Evolutionary conservation across 1,284 basidiomycete genomes (phyloP).

Genomic region (Ceratobasidium sp.): DNA sequence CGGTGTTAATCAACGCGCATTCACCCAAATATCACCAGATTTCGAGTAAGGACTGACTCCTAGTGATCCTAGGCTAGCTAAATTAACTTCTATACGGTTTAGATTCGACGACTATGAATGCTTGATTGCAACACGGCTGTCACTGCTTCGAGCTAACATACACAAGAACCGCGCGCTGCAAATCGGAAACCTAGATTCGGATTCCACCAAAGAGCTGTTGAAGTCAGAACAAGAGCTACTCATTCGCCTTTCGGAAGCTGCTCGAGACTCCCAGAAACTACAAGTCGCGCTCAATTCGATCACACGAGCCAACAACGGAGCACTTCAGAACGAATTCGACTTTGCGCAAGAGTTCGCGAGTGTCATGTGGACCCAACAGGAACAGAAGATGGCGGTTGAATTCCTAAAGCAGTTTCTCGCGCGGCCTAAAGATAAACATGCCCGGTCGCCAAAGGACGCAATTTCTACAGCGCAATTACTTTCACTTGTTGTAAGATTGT

Average conservation of each 20-base stretch:
- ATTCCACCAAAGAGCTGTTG: slow-evolving; percentile 64
- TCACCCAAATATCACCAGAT: slow-evolving; percentile 62
- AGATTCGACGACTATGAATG: slow-evolving; percentile 83
- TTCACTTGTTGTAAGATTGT: slow-evolving; percentile 50
- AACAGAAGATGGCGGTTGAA: slow-evolving; percentile 85
- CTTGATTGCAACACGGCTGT: slow-evolving; percentile 83
- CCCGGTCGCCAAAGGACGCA: neutral
- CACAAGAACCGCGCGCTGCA: slow-evolving; percentile 73
- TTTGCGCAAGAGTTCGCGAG: slow-evolving; percentile 78
- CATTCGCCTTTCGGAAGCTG: slow-evolving; percentile 76
- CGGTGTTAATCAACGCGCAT: neutral
- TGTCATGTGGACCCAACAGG: slow-evolving; percentile 89
- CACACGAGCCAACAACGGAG: slow-evolving; percentile 63
- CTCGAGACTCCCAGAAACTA: slow-evolving; percentile 73
- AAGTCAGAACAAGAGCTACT: slow-evolving; percentile 77
- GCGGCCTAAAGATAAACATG: slow-evolving; percentile 14
- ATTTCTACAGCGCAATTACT: slow-evolving; percentile 58
- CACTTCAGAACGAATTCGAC: slow-evolving; percentile 65
- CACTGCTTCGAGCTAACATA: slow-evolving; percentile 77
- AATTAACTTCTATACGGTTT: slow-evolving; percentile 27
- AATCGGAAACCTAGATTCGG: slow-evolving; percentile 73
- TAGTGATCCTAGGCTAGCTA: no score
- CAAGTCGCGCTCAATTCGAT: slow-evolving; percentile 91
- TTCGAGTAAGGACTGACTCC: slow-evolving; percentile 75
- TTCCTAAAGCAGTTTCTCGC: slow-evolving; percentile 67